Evolutionary conservation across 78 protist species (phyloP), one percentile per base, ranked within the genome.

Genomic region (Cavenderia fasciculata): DNA sequence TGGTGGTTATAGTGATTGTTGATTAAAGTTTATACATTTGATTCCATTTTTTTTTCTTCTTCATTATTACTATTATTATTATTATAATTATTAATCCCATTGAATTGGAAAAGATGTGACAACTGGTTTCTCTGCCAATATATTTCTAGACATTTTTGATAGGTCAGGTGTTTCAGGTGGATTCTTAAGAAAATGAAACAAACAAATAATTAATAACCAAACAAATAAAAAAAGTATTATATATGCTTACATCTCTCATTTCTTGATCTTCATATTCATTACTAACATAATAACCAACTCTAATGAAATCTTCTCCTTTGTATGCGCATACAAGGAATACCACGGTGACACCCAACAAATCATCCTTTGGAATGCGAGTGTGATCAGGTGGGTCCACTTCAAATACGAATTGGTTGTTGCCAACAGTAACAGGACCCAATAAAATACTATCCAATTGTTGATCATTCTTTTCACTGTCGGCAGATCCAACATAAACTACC

Each of bases 121-220:
- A 12, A 66, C 77, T 33, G 93, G 93, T 8, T 86, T 74, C 8
- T 73, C 85, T 38, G 27, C 68, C 46, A 73, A 63, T 46, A 86
- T 68, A 54, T 66, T 86, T 74, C 93, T 86, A 44, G 38, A 3
- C 27, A 86, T 74, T 36, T 69, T 63, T 56, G 74, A 52, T 23
- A 86, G n/a, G 56, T 31, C 65, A 44, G 93, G 93, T 49, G 76
- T 71, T 38, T 86, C 93, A 27, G 93, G 93, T 74, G 93, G 93
- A 16, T 70, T 54, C 85, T 70, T n/a, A 19, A 51, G n/a, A 33
- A 43, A 14, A 14, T 0, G 36, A 29, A 23, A 54, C 10, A 14
- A 46, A 38, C 27, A 63, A 3, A 44, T 68, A 7, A 21, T 59
- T 10, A 27, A 23, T 61, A 7, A 2, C 21, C 4, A 34, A n/a